phyloP scores from a whole-genome alignment of 352 stramenopile species.

The Phytophthora quininea region DNA sequence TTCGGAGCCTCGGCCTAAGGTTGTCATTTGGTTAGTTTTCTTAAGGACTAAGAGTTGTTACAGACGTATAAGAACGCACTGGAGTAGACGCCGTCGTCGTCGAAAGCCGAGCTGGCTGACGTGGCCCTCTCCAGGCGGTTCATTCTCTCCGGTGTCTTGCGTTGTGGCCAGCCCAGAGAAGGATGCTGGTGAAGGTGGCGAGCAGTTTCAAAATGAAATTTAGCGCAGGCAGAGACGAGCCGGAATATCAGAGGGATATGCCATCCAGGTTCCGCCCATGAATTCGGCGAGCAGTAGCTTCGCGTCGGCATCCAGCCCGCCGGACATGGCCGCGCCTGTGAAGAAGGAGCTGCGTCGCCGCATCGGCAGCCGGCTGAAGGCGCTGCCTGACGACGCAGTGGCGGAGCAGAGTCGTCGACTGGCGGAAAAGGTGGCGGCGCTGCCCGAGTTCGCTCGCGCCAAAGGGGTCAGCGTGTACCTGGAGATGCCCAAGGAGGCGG shows the following conservation, averaged over 20 bases:
- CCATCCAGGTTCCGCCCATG: neutral
- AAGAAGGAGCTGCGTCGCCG: slow-evolving; percentile 70
- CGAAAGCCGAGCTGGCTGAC: slow-evolving; percentile 25
- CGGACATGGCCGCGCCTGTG: slow-evolving; percentile 37
- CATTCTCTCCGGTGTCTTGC: slow-evolving; percentile 27
- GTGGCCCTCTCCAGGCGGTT: slow-evolving; percentile 26
- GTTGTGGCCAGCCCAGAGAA: neutral
- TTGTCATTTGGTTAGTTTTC: too few species aligned
- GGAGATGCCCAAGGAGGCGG: slow-evolving; percentile 84
- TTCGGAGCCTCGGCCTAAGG: slow-evolving; percentile 28
- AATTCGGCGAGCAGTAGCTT: slow-evolving; percentile 9
- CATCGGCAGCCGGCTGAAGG: slow-evolving; percentile 53
- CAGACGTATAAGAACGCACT: slow-evolving; percentile 8
- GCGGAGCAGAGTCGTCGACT: slow-evolving; percentile 56
- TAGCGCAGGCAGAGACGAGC: neutral
- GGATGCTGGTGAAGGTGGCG: neutral
- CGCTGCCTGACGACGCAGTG: slow-evolving; percentile 51
- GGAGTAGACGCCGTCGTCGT: slow-evolving; percentile 31
- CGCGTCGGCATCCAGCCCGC: slow-evolving; percentile 4
- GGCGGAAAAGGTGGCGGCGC: slow-evolving; percentile 44
- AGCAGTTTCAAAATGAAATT: neutral
- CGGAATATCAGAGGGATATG: neutral
- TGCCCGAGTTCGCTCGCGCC: slow-evolving; percentile 58
- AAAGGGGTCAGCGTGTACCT: slow-evolving; percentile 79
- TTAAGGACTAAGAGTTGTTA: slow-evolving; percentile 14